These are phyloP conservation scores for Boletus sp. DNA, from an alignment of 768 basidiomycete species.

Conservation along the genomic window DNA sequence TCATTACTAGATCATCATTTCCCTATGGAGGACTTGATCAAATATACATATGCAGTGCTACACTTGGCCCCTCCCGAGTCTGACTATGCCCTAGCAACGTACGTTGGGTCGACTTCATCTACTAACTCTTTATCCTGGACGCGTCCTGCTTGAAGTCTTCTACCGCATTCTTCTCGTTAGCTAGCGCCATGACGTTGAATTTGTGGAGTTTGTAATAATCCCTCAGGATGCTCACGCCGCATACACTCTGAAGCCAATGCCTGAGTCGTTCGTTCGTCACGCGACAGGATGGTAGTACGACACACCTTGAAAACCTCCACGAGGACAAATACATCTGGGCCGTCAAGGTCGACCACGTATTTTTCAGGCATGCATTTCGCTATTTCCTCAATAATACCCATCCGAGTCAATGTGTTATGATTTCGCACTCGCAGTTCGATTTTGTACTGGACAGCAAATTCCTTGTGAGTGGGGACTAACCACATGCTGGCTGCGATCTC, in stretches of 20 bases:
- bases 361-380: constrained; percentile 68
- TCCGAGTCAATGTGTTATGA: constrained; percentile 65
- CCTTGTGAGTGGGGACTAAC: neutral
- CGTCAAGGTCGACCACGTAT: constrained; percentile 64
- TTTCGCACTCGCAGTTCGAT: constrained; percentile 75
- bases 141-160: constrained; percentile 38
- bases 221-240: constrained; percentile 71
- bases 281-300: neutral
- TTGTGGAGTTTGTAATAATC: constrained; percentile 71
- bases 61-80: neutral
- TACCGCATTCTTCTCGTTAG: constrained; percentile 45
- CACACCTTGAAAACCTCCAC: constrained; percentile 82
- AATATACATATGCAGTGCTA: neutral
- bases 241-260: constrained; percentile 53
- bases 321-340: constrained; percentile 72
- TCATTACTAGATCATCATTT: neutral
- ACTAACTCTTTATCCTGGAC: constrained; percentile 19
- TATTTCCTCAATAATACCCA: constrained; percentile 60
- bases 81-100: neutral
- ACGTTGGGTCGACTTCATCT: neutral
- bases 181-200: constrained; percentile 79
- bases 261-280: neutral
- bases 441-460: constrained; percentile 59
- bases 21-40: neutral
- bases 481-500: neutral